phyloP scores from a whole-genome alignment of 768 basidiomycete genomes.

The Cystofilobasidium bisporidii region DNA sequence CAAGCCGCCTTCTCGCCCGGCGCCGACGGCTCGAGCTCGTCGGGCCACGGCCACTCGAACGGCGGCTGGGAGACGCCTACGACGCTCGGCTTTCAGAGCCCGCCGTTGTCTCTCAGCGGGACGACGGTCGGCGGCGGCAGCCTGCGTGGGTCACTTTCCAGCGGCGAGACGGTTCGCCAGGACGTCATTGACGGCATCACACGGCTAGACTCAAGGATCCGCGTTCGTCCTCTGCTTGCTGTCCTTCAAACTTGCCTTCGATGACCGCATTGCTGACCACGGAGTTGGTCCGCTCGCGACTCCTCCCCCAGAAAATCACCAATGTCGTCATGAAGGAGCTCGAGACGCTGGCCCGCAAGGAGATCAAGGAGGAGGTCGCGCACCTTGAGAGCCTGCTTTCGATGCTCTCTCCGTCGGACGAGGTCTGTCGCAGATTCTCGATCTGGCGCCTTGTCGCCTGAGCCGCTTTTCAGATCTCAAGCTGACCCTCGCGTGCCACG shows the following conservation, averaged over 20 bases:
- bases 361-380: not conserved
- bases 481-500: not conserved
- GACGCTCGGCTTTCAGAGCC: not conserved
- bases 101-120: not conserved
- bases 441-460: not conserved
- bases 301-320: not conserved
- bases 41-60: not conserved
- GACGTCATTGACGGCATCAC: not conserved
- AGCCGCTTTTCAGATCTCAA: not conserved
- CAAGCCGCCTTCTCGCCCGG: not conserved
- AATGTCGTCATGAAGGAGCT: conserved; percentile 10
- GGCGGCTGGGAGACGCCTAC: not conserved
- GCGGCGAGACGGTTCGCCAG: not conserved
- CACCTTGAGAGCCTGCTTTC: not conserved
- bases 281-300: too few species aligned
- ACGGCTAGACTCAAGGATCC: not conserved
- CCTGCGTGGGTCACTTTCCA: not conserved
- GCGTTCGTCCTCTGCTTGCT: not conserved
- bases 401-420: not conserved
- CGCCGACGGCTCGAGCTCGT: not conserved
- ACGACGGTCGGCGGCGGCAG: not conserved
- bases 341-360: not conserved
- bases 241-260: too few species aligned
- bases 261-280: too few species aligned
- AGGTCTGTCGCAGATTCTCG: not conserved